These are phyloP conservation scores for Purpureocillium lavendulum DNA, from an alignment of 2,329 filamentous ascomycete species.

Conservation along the genomic window DNA sequence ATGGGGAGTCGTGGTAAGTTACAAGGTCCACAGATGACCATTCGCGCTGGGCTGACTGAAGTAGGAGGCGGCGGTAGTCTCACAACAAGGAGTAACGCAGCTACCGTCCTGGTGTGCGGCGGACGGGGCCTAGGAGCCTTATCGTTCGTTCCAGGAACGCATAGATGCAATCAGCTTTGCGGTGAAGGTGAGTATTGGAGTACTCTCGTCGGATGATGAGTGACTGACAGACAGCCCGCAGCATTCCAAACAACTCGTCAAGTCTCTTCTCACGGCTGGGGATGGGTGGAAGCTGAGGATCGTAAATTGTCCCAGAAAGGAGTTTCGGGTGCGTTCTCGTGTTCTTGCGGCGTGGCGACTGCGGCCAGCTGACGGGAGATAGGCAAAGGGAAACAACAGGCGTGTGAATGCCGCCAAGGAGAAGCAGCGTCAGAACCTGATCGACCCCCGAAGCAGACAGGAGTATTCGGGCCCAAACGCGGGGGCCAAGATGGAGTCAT, in stretches of 20 bases:
- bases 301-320: conserved; percentile 16
- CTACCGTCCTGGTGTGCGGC: conserved; percentile 16
- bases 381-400: conserved; percentile 5
- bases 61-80: conserved; percentile 12
- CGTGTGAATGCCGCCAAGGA: conserved; percentile 4
- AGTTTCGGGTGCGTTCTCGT: conserved; percentile 11
- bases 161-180: conserved; percentile 16
- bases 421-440: neutral
- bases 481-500: neutral
- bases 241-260: conserved; percentile 18
- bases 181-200: conserved; percentile 7
- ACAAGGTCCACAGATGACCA: neutral
- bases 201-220: neutral
- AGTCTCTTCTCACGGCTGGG: conserved; percentile 15
- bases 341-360: too few relatives aligned
- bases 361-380: neutral
- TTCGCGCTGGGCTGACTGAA: neutral
- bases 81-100: conserved; percentile 16
- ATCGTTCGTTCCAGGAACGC: conserved; percentile 13
- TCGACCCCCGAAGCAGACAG: neutral
- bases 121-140: conserved; percentile 20
- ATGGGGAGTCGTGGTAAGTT: conserved; percentile 15
- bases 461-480: neutral
- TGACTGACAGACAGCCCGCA: neutral
- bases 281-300: conserved; percentile 15